Evolutionary conservation across 345 rosid species (phyloP).

Genomic region (Garcia nutans): DNA sequence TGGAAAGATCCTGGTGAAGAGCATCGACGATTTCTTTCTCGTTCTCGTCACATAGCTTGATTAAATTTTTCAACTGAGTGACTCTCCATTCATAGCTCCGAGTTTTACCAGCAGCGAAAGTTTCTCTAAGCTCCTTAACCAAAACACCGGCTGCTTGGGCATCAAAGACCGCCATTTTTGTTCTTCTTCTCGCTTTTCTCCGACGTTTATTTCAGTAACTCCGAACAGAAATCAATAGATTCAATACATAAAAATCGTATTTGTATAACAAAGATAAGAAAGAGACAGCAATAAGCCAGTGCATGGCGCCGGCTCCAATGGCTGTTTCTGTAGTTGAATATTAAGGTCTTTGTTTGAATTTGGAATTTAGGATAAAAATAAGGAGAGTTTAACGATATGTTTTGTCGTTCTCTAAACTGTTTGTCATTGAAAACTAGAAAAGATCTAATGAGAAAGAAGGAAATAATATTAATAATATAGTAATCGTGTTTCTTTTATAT

Average conservation of each 20-base stretch:
- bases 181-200: neutral
- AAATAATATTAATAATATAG: too few relatives aligned
- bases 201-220: neutral
- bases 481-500: too few relatives aligned
- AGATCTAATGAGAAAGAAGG: too few relatives aligned
- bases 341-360: too few relatives aligned
- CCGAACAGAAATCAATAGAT: neutral
- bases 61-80: constrained; percentile 56
- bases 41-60: constrained; percentile 51
- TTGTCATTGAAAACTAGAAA: too few relatives aligned
- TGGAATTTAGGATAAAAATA: too few relatives aligned
- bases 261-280: neutral
- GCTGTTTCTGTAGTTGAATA: too few relatives aligned
- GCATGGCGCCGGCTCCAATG: too few relatives aligned
- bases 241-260: neutral
- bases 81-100: constrained; percentile 73
- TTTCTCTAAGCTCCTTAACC: constrained; percentile 49
- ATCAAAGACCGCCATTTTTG: constrained; percentile 26
- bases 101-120: constrained; percentile 58
- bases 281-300: neutral
- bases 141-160: constrained; percentile 45
- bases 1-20: constrained; percentile 69
- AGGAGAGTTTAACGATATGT: too few relatives aligned
- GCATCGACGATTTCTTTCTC: constrained; percentile 70
- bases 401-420: too few relatives aligned